Conservation (phyloP, 345 rosid species). For the Eucalyptus virginea region DNA sequence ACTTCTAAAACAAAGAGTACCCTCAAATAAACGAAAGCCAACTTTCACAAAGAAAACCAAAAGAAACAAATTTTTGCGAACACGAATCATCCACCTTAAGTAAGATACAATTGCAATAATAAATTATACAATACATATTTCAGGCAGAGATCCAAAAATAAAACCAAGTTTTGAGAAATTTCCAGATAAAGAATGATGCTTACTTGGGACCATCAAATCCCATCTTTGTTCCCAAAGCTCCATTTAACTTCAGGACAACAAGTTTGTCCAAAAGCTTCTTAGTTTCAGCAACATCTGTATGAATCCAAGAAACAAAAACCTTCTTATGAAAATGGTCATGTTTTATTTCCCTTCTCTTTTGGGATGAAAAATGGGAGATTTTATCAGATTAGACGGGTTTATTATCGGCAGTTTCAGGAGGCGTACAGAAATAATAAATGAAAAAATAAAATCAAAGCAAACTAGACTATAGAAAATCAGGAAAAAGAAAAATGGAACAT, state of each 20-base stretch:
- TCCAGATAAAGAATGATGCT: neutral
- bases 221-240: constrained; percentile 22
- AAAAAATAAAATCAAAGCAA: neutral
- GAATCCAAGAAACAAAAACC: neutral
- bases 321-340: neutral
- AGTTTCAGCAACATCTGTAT: constrained; percentile 22
- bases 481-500: neutral
- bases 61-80: neutral
- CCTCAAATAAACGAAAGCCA: neutral
- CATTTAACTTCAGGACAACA: constrained; percentile 37
- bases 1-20: neutral
- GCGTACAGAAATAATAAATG: neutral
- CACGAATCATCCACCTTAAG: neutral
- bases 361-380: neutral
- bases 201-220: constrained; percentile 42
- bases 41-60: neutral
- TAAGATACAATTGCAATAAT: neutral
- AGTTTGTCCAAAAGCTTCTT: constrained; percentile 37
- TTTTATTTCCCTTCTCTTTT: neutral
- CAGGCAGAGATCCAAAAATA: neutral
- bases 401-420: neutral
- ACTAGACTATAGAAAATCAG: neutral
- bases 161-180: neutral
- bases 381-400: neutral
- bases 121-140: neutral